These are phyloP conservation scores for Ascoidea rubescens DNA, from an alignment of 805 yeast species.

Conservation along the genomic window DNA sequence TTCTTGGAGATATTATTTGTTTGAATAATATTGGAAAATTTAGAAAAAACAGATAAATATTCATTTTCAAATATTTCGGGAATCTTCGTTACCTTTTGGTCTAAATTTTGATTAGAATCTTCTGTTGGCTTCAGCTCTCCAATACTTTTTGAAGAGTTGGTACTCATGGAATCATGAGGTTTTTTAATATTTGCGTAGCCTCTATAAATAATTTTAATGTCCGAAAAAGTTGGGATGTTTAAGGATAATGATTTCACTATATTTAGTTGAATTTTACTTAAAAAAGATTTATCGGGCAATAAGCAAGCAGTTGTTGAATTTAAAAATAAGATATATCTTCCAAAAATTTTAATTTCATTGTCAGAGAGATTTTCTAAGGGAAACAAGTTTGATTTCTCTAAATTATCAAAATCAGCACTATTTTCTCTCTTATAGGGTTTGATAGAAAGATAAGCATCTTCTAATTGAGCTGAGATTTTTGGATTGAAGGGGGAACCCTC, in stretches of 20 bases:
- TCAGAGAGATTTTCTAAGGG: neutral
- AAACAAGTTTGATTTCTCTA: too few species aligned
- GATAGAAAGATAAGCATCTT: conserved; percentile 31
- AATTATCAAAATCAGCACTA: neutral
- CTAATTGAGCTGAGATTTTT: conserved; percentile 41
- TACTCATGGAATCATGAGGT: neutral
- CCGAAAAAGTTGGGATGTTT: conserved; percentile 3
- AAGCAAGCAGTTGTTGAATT: conserved; percentile 6
- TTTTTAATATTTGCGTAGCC: conserved; percentile 3
- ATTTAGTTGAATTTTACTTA: conserved; percentile 4
- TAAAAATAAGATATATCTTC: conserved; percentile 2
- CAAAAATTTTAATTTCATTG: neutral
- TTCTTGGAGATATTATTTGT: too few species aligned
- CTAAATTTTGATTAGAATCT: too few species aligned
- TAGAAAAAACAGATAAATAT: conserved; percentile 11
- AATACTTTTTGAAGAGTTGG: neutral
- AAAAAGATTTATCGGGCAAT: conserved; percentile 3
- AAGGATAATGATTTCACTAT: conserved; percentile 5
- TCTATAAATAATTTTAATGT: conserved; percentile 3
- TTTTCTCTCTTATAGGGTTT: conserved; percentile 16
- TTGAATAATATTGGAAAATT: too few species aligned
- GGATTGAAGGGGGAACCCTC: conserved; percentile 41
- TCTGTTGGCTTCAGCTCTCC: too few species aligned
- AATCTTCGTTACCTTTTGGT: neutral
- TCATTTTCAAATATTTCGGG: neutral